These are phyloP conservation scores for Stentor coeruleus DNA, from an alignment of 73 alveolate species.

Conservation along the genomic window DNA sequence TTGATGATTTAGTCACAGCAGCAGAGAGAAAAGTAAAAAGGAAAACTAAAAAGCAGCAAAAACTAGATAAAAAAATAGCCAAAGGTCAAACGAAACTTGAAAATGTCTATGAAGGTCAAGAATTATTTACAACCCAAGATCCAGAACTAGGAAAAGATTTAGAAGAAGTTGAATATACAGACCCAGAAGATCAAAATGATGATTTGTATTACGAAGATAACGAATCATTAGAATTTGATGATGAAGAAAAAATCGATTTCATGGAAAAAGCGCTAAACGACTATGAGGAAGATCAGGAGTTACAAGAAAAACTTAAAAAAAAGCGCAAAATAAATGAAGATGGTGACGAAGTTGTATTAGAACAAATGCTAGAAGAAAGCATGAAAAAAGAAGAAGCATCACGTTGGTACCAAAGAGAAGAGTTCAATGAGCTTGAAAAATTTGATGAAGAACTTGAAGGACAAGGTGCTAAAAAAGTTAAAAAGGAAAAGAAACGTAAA, in stretches of 20 bases:
- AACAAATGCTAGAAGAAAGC: slow-evolving; percentile 23
- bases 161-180: slow-evolving; percentile 35
- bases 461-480: slow-evolving; percentile 13
- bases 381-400: slow-evolving; percentile 48
- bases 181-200: slow-evolving; percentile 34
- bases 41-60: slow-evolving; percentile 61
- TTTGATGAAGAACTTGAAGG: slow-evolving; percentile 3
- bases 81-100: slow-evolving; percentile 45
- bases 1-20: slow-evolving; percentile 59
- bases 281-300: slow-evolving; percentile 17
- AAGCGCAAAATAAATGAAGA: slow-evolving; percentile 29
- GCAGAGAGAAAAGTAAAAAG: slow-evolving; percentile 62
- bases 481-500: slow-evolving; percentile 25
- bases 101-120: slow-evolving; percentile 43
- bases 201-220: slow-evolving; percentile 14
- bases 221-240: background rate
- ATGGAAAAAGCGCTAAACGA: background rate
- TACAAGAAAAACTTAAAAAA: slow-evolving; percentile 33
- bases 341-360: background rate
- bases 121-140: slow-evolving; percentile 4
- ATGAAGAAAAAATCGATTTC: background rate
- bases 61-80: slow-evolving; percentile 56
- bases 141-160: slow-evolving; percentile 13
- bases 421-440: slow-evolving; percentile 52
- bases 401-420: slow-evolving; percentile 50